A percentile compares a stretch with the other conserved stretches of the same genome.
These are phyloP conservation scores for Fusarium tricinctum DNA, from an alignment of 2,329 filamentous ascomycete genomes.

Conservation along the genomic window DNA sequence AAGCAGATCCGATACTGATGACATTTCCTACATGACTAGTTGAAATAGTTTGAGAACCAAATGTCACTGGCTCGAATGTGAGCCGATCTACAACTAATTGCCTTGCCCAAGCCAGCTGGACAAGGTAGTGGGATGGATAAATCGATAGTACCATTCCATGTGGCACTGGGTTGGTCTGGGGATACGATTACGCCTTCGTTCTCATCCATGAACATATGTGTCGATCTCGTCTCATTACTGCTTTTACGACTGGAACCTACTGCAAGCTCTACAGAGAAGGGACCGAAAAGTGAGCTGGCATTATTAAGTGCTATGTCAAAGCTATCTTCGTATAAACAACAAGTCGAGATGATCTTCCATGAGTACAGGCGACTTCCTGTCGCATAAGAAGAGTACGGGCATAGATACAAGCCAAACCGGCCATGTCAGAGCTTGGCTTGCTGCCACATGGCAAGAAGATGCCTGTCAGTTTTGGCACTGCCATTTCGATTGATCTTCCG, in stretches of 20 bases:
- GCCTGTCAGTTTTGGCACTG: constrained; percentile 27
- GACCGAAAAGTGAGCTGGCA: constrained; percentile 31
- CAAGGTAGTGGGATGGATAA: constrained; percentile 29
- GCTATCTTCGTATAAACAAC: constrained; percentile 16
- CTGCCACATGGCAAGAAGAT: constrained; percentile 37
- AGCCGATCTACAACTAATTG: constrained; percentile 32
- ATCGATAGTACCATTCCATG: constrained; percentile 34
- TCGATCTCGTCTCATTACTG: constrained; percentile 24
- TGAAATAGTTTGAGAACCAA: constrained; percentile 21
- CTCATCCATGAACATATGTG: constrained; percentile 22
- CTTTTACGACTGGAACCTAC: constrained; percentile 38
- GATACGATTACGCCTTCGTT: constrained; percentile 36
- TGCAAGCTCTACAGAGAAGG: constrained; percentile 37
- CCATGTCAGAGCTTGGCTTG: constrained; percentile 14
- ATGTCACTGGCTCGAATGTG: constrained; percentile 21
- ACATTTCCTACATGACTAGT: constrained; percentile 16
- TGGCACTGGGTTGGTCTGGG: constrained; percentile 32
- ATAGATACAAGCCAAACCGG: background rate
- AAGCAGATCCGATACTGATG: constrained; percentile 19
- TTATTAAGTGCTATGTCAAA: constrained; percentile 14
- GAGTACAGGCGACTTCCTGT: background rate
- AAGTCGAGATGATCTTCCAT: background rate
- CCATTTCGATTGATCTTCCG: constrained; percentile 12
- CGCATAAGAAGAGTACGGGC: too few species aligned
- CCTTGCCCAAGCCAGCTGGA: constrained; percentile 13